Evolutionary conservation across 768 basidiomycete genomes (phyloP).

Genomic region (Phanerodontia chrysosporium): DNA sequence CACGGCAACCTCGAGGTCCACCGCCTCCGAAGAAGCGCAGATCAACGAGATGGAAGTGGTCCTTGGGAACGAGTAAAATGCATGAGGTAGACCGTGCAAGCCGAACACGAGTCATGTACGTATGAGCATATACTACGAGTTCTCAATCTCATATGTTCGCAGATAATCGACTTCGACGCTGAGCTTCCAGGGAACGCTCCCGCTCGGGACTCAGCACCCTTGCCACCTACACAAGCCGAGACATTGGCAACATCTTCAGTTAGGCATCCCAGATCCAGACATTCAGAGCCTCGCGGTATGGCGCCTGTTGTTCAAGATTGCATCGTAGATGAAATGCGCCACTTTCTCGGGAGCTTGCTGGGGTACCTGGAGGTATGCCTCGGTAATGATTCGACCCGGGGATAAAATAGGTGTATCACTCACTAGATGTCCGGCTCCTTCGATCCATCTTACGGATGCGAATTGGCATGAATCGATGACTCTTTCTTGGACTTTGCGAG

Average conservation of each 20-base stretch:
- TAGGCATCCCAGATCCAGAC: too few relatives aligned
- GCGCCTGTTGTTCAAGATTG: background rate
- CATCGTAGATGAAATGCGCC: constrained; percentile 1
- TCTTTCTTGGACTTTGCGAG: constrained; percentile 28
- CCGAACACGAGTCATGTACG: background rate
- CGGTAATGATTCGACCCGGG: too few relatives aligned
- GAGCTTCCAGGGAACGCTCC: too few relatives aligned
- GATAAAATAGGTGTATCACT: background rate
- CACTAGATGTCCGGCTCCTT: constrained; percentile 31
- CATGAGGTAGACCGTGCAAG: background rate
- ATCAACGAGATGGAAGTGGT: constrained; percentile 77
- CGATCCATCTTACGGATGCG: constrained; percentile 21
- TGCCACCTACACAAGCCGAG: too few relatives aligned
- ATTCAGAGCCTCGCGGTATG: background rate
- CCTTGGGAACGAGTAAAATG: constrained; percentile 29
- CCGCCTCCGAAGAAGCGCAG: constrained; percentile 19
- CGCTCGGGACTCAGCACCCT: too few relatives aligned
- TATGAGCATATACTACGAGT: background rate
- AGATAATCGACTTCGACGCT: too few relatives aligned
- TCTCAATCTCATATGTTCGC: too few relatives aligned
- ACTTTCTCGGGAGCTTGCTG: constrained; percentile 3
- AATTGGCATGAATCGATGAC: constrained; percentile 28
- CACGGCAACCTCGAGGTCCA: constrained; percentile 33
- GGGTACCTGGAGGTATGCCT: background rate
- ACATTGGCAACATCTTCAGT: too few relatives aligned